Base-by-base conservation (phyloP, 2,329 filamentous ascomycete genomes). In the Colletotrichum somersetense region DNA sequence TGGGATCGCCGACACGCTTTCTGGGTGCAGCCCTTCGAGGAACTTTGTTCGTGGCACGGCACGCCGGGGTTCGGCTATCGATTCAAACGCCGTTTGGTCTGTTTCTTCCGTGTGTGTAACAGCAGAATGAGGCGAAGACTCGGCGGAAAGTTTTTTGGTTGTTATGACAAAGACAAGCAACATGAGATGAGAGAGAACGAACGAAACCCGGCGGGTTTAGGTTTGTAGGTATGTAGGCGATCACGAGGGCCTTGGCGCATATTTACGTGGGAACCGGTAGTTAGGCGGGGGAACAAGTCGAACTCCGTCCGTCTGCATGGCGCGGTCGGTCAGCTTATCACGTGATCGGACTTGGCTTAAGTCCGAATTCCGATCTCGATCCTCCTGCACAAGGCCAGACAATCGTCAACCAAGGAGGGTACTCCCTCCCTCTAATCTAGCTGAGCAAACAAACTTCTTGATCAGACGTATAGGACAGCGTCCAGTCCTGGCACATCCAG, bases 151-250 rank as follows among this genome's bases (percentile, higher is more conserved):
- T 30, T 35, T 44, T n/a, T 44, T 58, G 57, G 35, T 38, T 5
- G 35, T 30, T 44, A 62, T 61, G 62, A 52, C n/a, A n/a, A 46
- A 59, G 62, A 44, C 42, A 30, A 35, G 57, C 50, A 11, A 35
- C 5, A 63, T 30, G 35, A 26, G 38, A 44, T 7, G 40, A 42
- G 6, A 1, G 42, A 8, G 6, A 44, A 44, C 20, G 23, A 18
- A 12, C 53, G 69, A 72, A 72, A 50, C 35, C 66, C 69, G 53
- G 38, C 69, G 66, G 69, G 26, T 46, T 72, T 72, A 52, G 63
- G 12, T 10, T 1, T 30, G 30, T 30, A 30, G 30, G 30, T 55
- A 55, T 62, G 55, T 33, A 44, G 46, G 35, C 5, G 64, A 52
- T 53, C 35, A 44, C 18, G 64, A 67, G 68, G 64, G 38, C 26